Conservation (phyloP, 1,139 yeast genomes). For the Yamadazyma buinensis region DNA sequence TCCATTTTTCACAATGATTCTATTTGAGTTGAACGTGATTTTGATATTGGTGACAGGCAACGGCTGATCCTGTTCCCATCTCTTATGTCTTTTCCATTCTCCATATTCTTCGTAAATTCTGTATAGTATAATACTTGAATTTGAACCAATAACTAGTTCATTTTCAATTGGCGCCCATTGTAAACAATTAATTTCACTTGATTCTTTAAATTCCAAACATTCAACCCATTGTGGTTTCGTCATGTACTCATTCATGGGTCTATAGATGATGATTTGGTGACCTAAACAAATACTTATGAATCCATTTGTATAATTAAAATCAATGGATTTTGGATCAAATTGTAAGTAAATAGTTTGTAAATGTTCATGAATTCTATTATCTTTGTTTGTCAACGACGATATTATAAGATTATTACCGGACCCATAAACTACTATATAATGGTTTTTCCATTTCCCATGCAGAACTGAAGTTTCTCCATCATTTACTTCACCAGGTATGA, state of each 20-base stretch:
- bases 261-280: slow-evolving; percentile 30
- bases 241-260: slow-evolving; percentile 45
- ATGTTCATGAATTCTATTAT: slow-evolving; percentile 20
- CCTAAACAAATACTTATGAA: slow-evolving; percentile 46
- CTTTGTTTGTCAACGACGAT: slow-evolving; percentile 9
- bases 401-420: slow-evolving; percentile 82
- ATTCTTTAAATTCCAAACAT: slow-evolving; percentile 13
- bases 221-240: slow-evolving; percentile 49
- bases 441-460: slow-evolving; percentile 66
- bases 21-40: slow-evolving; percentile 61
- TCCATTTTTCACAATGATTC: slow-evolving; percentile 59
- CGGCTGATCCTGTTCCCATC: slow-evolving; percentile 59
- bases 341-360: slow-evolving; percentile 77
- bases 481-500: slow-evolving; percentile 86
- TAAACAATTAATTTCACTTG: slow-evolving; percentile 44
- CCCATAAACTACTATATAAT: slow-evolving; percentile 68
- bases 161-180: slow-evolving; percentile 62
- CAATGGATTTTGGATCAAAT: slow-evolving; percentile 63
- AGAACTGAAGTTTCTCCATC: slow-evolving; percentile 50
- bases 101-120: slow-evolving; percentile 47
- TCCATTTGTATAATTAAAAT: slow-evolving; percentile 58
- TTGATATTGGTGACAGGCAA: slow-evolving; percentile 51
- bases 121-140: slow-evolving; percentile 49
- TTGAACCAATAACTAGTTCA: slow-evolving; percentile 63
- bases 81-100: slow-evolving; percentile 22